Evolutionary conservation across 371 early-diverging fungal species (phyloP), one percentile per base, ranked within the genome.

Genomic region (Parasitella parasitica): DNA sequence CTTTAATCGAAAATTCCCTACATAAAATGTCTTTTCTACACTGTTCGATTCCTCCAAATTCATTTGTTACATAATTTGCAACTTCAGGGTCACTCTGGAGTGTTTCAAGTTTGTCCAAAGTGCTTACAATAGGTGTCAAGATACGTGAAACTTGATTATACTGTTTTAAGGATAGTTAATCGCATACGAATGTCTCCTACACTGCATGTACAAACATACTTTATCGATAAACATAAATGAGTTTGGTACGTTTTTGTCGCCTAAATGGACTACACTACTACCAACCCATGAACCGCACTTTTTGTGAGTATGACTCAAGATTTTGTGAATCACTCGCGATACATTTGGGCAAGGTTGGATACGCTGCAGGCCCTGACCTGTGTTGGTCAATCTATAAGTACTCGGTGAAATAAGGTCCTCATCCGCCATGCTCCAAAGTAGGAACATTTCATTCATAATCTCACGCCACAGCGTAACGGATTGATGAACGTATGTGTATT

Each of bases 61-160:
- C 69, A 20, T 72, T 67, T 13, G 91, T 75, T 41, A 98, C 77
- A 63, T 93, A 95, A 30, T 71, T 57, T 27, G 70, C 59, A 26
- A 93, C 71, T 3, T 80, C 88, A 12, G 76, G 67, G 50, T 90
- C 78, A 36, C 77, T 70, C 35, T 67, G 72, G 24, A 90, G 67
- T 2, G 73, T 56, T 24, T 91, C 92, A 54, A 97, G 68, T 59
- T 86, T 82, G 39, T 90, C 91, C 35, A 97, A 73, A 20, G 88
- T 89, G 6, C 73, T 82, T 27, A 87, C 81, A 37, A 97, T 89
- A 4, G 98, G 98, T 59, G 90, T 87, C 48, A 98, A 84, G 61
- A 98, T 98, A 57, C 94, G 86, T 50, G 94, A 84, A n/a, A 97
- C 94, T 84, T 97, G 98, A 64, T 94, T 96, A 75, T 97, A 97